Evolutionary conservation across 257 asterid genomes (phyloP).

Genomic region (Petrea volubilis): DNA sequence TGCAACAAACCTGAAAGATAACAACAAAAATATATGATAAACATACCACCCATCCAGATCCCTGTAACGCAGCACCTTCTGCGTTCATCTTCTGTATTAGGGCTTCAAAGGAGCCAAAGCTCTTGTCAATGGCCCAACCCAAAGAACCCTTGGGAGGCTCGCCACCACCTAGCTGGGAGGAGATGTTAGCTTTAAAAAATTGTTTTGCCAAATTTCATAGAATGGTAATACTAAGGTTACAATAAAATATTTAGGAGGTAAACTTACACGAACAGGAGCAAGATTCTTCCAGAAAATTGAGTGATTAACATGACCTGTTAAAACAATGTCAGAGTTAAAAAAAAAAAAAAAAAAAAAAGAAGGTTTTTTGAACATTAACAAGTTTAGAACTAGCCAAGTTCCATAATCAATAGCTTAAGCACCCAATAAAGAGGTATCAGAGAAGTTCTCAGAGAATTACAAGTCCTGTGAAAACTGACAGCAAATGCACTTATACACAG

Average conservation of each 20-base stretch:
- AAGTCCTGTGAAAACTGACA: neutral
- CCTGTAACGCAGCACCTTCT: slow-evolving; percentile 90
- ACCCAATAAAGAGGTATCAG: slow-evolving; percentile 10
- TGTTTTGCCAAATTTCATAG: neutral
- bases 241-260: neutral
- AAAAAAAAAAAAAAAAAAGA: too few species aligned
- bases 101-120: slow-evolving; percentile 73
- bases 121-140: slow-evolving; percentile 59
- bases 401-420: neutral
- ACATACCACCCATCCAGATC: slow-evolving; percentile 95
- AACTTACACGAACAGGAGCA: slow-evolving; percentile 70
- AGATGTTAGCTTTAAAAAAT: slow-evolving; percentile 7
- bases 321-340: slow-evolving; percentile 13
- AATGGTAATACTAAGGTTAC: neutral
- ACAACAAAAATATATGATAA: slow-evolving; percentile 17
- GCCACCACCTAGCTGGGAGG: slow-evolving; percentile 76
- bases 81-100: slow-evolving; percentile 72
- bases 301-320: slow-evolving; percentile 84
- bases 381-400: neutral
- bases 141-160: slow-evolving; percentile 72
- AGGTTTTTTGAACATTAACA: neutral
- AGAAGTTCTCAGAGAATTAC: neutral
- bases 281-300: slow-evolving; percentile 95
- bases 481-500: neutral
- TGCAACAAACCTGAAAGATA: neutral